These are phyloP conservation scores for Articulospora tetracladia DNA, from an alignment of 495 filamentous ascomycete species.

Conservation along the genomic window DNA sequence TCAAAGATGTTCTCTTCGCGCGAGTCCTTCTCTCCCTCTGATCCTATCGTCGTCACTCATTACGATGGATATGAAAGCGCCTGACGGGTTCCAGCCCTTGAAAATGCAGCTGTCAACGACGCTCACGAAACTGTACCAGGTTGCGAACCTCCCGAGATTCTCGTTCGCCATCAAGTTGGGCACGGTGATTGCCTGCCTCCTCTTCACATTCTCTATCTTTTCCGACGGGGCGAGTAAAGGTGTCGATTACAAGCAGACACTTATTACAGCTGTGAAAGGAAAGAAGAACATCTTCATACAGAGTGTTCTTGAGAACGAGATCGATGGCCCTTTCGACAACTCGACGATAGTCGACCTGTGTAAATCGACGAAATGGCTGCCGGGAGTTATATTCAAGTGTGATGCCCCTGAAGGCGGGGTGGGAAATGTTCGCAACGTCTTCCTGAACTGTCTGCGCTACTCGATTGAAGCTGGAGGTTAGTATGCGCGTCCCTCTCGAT, in stretches of 20 bases:
- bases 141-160: background rate
- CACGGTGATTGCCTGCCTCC: background rate
- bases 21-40: background rate
- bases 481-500: background rate
- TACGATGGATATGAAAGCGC: background rate
- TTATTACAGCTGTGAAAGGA: background rate
- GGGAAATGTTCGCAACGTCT: conserved; percentile 29
- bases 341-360: conserved; percentile 26
- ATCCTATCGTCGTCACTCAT: background rate
- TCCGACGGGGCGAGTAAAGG: background rate
- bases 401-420: conserved; percentile 27
- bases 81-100: background rate
- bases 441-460: conserved; percentile 44
- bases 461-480: conserved; percentile 42
- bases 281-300: conserved; percentile 25
- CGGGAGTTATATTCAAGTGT: conserved; percentile 30
- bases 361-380: conserved; percentile 27
- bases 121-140: background rate
- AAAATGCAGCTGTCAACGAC: background rate
- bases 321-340: conserved; percentile 32
- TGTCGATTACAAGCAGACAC: background rate
- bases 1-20: background rate
- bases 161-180: background rate
- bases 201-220: background rate
- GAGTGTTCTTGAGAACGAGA: conserved; percentile 25